Evolutionary conservation across 805 yeast genomes (phyloP).

Genomic region (Myxozyma kluyveri): DNA sequence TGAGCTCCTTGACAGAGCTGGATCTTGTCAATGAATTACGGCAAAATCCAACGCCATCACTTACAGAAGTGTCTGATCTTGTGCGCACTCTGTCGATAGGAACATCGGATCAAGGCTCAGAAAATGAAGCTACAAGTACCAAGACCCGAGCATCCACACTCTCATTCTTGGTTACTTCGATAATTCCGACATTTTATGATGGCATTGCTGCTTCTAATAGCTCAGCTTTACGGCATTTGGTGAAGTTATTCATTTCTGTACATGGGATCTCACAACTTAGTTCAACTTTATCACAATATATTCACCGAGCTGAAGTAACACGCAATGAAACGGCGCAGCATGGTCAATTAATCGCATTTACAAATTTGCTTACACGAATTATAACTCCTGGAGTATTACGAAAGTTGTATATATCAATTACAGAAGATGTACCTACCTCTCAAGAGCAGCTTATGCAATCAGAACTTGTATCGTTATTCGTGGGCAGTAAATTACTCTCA

Average conservation of each 20-base stretch:
- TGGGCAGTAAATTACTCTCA: background rate
- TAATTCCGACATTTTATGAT: background rate
- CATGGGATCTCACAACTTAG: background rate
- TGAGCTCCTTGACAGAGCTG: no score
- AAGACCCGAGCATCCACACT: background rate
- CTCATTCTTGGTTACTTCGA: background rate
- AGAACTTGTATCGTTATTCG: background rate
- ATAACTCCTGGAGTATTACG: background rate
- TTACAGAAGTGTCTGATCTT: no score
- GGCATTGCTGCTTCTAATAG: background rate
- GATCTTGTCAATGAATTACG: no score
- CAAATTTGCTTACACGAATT: background rate
- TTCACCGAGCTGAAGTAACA: no score
- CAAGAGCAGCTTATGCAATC: background rate
- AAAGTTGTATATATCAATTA: background rate
- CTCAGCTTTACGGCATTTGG: background rate
- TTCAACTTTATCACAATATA: no score
- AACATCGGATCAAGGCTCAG: no score
- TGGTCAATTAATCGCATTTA: no score
- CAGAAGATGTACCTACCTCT: no score
- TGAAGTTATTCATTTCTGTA: background rate
- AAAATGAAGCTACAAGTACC: no score
- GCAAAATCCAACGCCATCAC: no score
- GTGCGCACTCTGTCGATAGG: no score
- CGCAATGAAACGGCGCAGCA: no score